Conservation (phyloP, 306 rosid species). For the Ceratonia siliqua region DNA sequence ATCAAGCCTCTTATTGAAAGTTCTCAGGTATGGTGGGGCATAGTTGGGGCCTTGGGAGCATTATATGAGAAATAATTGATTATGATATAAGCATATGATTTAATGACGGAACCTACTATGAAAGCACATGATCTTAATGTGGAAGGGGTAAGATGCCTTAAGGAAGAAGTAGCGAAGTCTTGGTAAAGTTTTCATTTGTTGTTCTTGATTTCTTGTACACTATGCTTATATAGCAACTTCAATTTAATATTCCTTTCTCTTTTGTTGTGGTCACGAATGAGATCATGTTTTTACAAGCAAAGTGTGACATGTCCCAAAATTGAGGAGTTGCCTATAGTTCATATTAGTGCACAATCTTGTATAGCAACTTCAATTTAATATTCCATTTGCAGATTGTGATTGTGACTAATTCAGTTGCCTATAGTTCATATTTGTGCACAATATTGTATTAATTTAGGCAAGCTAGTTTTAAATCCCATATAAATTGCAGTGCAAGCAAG, state of each 20-base stretch:
- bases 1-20: not conserved
- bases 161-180: constrained; percentile 34
- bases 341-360: too few species aligned
- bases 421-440: not conserved
- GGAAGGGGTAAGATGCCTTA: not conserved
- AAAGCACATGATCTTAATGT: not conserved
- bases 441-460: not conserved
- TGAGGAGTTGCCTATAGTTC: too few species aligned
- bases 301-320: constrained; percentile 15
- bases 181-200: constrained; percentile 28
- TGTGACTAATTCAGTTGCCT: not conserved
- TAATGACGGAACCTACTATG: constrained; percentile 27
- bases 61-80: constrained; percentile 1
- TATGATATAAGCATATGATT: constrained; percentile 4
- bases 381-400: constrained; percentile 33
- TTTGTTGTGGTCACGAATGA: constrained; percentile 33
- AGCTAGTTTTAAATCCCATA: not conserved
- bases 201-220: not conserved
- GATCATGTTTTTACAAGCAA: constrained; percentile 16
- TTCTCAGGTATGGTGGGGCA: constrained; percentile 33
- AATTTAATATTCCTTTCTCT: not conserved
- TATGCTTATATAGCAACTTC: not conserved
- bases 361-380: too few species aligned
- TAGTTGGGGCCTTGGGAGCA: not conserved
- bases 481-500: constrained; percentile 30